These are phyloP conservation scores for Clavispora santaluciae DNA, from an alignment of 805 yeast genomes.

Conservation along the genomic window DNA sequence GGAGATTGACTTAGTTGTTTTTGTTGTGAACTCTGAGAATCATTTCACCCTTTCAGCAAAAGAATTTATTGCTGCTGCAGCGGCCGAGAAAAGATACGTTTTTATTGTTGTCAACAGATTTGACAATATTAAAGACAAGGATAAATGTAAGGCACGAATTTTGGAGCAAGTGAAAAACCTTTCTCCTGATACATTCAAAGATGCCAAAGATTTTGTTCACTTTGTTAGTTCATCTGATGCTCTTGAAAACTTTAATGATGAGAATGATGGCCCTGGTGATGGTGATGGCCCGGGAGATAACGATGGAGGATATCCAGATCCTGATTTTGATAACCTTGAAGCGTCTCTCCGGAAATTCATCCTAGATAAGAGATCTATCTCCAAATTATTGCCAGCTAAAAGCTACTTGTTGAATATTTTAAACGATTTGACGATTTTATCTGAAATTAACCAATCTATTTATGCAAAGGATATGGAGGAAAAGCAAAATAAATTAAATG, in stretches of 20 bases:
- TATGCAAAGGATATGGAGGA: conserved; percentile 46
- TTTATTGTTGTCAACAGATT: conserved; percentile 93
- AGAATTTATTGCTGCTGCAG: conserved; percentile 87
- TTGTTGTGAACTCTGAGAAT: conserved; percentile 94
- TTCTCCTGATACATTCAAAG: conserved; percentile 89
- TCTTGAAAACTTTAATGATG: conserved; percentile 32
- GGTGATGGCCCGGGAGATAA: conserved; percentile 22
- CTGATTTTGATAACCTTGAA: conserved; percentile 80
- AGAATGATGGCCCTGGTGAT: conserved; percentile 29
- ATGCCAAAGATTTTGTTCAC: conserved; percentile 87
- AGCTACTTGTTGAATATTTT: conserved; percentile 72
- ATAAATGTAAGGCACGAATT: conserved; percentile 70
- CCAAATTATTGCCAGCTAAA: conserved; percentile 90
- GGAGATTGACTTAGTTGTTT: conserved; percentile 92
- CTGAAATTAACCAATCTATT: conserved; percentile 57
- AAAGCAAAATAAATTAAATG: conserved; percentile 43
- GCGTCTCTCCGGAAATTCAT: conserved; percentile 81
- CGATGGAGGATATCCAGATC: conserved; percentile 35
- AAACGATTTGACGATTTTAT: conserved; percentile 56
- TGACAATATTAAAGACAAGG: conserved; percentile 78
- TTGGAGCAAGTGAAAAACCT: conserved; percentile 79
- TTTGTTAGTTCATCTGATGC: conserved; percentile 69
- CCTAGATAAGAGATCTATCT: conserved; percentile 80
- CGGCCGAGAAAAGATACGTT: conserved; percentile 84
- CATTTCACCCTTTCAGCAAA: conserved; percentile 92